Base-by-base conservation (phyloP, 2,329 filamentous ascomycete species). In the Aspergillus chevalieri region DNA sequence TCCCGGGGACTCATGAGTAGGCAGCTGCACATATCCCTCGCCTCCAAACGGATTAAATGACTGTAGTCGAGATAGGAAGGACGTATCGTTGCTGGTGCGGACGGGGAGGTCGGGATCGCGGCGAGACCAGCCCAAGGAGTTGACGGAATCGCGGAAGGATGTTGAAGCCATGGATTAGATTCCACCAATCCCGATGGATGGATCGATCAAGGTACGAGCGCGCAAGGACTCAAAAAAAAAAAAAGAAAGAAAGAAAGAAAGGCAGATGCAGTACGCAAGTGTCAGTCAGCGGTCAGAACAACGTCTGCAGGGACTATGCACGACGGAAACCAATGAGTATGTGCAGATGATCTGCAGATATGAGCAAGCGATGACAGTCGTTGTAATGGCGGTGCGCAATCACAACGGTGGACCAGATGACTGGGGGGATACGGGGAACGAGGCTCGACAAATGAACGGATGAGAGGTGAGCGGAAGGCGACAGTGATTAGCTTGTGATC, bases 81-180 rank as follows among this genome's bases (percentile, higher is more conserved):
- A 83, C 60, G 84, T 81, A 55, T 76, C 77, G 39, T 54, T 45
- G 56, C 64, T 71, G 43, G 72, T 93, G 70, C 82, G 87, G 62
- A 86, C 84, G 56, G 89, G 84, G 48, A 86, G 75, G 64, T 94
- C 87, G 57, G 82, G 71, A 51, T 90, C 86, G 64, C 92, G 83
- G 61, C 92, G 86, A 64, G 89, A 89, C 93, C 93, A 97, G 53
- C 93, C 93, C 63, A 97, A 74, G 52, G 89, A 93, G 77, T 89
- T 94, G 78, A 97, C 90, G 19, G 89, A 94, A 72, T 96, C 89
- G 67, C 91, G 84, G 71, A 98, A 97, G 43, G 89, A 88, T 59
- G 84, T 78, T 46, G 63, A 58, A 12, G 65, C 57, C 65, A 67
- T 67, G 46, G 26, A 30, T 30, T 30, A 30, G 26, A 38, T 54